Conservation (phyloP, 805 yeast genomes). For the Teunomyces tritomae region DNA sequence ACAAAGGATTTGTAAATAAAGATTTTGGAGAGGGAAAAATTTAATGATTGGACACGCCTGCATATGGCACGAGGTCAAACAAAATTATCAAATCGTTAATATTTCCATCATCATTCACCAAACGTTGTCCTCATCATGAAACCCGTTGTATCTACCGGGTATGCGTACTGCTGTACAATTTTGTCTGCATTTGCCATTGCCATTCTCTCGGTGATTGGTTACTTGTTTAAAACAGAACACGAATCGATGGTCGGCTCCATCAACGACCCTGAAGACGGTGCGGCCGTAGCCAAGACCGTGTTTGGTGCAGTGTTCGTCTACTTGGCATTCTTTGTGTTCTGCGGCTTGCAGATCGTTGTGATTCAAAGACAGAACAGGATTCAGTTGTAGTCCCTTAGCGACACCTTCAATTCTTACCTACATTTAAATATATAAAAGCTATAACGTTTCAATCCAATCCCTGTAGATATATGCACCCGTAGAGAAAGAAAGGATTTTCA, state of each 20-base stretch:
- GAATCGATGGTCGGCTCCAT: slow-evolving; percentile 93
- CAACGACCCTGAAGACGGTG: slow-evolving; percentile 89
- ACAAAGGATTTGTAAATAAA: background rate
- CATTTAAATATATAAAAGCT: background rate
- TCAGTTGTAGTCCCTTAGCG: slow-evolving; percentile 26
- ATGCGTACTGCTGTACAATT: slow-evolving; percentile 95
- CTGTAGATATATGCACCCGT: background rate
- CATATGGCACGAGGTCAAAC: background rate
- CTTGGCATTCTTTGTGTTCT: slow-evolving; percentile 74
- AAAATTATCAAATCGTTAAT: background rate
- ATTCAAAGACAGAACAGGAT: slow-evolving; percentile 66
- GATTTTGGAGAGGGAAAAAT: background rate
- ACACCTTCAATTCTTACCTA: background rate
- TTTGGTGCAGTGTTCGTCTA: slow-evolving; percentile 88
- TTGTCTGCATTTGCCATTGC: slow-evolving; percentile 90
- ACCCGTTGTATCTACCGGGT: slow-evolving; percentile 55
- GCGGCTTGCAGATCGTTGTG: slow-evolving; percentile 79
- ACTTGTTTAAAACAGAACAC: slow-evolving; percentile 73
- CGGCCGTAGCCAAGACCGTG: slow-evolving; percentile 88
- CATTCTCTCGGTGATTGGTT: slow-evolving; percentile 81
- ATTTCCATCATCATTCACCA: background rate
- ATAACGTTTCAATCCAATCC: too few species aligned
- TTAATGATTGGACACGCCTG: background rate
- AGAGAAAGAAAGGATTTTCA: background rate
- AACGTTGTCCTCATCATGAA: slow-evolving; percentile 26